Base-by-base conservation (phyloP, 1,284 basidiomycete species). In the Flammula alnicola region DNA sequence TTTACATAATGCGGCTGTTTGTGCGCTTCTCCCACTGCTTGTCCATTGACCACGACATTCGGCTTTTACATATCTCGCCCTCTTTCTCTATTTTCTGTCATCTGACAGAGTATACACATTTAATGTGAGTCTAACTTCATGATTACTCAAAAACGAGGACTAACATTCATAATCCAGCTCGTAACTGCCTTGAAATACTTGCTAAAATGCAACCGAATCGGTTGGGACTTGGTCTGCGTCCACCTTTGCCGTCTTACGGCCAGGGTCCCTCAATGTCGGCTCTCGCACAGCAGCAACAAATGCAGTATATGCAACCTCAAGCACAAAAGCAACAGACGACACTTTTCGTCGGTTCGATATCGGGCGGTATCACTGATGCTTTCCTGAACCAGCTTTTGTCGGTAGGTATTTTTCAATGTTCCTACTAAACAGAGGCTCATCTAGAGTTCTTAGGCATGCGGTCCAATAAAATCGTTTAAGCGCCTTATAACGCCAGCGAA, bases 311-410 rank as follows among this genome's bases (percentile, higher is more conserved):
- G 31, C 80, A 81, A 3, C 82, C 82, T 6, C 80, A 80, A 64
- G 72, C 74, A 12, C 80, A 80, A 57, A 85, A 81, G 25, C 47
- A 52, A 22, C 47, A 52, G 45, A 78, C 81, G 1, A 88, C 85
- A 0, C 76, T 96, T 10, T 98, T 97, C 62, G 87, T 98, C 16
- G 95, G 95, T n/a, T 91, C 91, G 56, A 98, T 98, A 67, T 92
- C 94, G 1, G 90, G 92, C 19, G 95, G 95, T 3, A 92, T 97
- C 54, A 86, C 85, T 0, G 93, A 98, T 65, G 59, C 66, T 0
- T 91, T 90, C 51, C 69, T 98, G 41, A 89, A 88, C 57, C 78
- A 83, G 50, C 76, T 98, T 31, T 78, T 98, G 30, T 74, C 79
- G 52, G 93, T 94, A 63, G 62, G 89, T 79, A 11, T 38, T 30